These are phyloP conservation scores for Apium graveolens DNA, from an alignment of 129 eudicot genomes.

Conservation along the genomic window DNA sequence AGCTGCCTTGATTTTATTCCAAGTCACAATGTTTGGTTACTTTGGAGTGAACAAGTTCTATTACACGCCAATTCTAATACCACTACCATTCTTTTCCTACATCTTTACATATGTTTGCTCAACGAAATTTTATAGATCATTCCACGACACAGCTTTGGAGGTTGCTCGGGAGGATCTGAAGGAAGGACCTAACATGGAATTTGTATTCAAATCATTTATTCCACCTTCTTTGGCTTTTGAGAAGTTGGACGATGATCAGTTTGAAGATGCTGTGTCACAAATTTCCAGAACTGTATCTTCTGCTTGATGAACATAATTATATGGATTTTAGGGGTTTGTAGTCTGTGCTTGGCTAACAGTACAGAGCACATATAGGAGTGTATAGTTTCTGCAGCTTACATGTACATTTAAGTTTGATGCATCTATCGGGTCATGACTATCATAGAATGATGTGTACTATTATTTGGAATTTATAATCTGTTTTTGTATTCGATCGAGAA, in stretches of 20 bases:
- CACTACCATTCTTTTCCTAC: slow-evolving; percentile 55
- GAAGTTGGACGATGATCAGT: slow-evolving; percentile 31
- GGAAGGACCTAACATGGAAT: slow-evolving; percentile 72
- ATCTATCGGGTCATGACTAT: no score
- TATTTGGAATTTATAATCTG: no score
- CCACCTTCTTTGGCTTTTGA: slow-evolving; percentile 53
- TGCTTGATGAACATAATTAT: slow-evolving; percentile 19
- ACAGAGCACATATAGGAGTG: background rate
- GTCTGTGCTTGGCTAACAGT: background rate
- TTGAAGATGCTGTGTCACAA: slow-evolving; percentile 37
- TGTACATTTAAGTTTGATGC: background rate
- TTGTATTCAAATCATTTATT: slow-evolving; percentile 42
- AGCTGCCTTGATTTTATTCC: slow-evolving; percentile 59
- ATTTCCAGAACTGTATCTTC: slow-evolving; percentile 23
- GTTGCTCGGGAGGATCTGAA: slow-evolving; percentile 45
- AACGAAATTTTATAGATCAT: slow-evolving; percentile 54
- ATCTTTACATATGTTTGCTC: slow-evolving; percentile 49
- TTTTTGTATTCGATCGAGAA: no score
- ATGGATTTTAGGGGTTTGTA: background rate
- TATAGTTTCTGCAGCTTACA: slow-evolving; percentile 1
- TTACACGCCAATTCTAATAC: slow-evolving; percentile 43
- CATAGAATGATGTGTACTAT: no score
- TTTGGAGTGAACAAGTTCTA: slow-evolving; percentile 46
- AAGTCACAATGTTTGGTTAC: slow-evolving; percentile 76
- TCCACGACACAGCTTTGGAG: slow-evolving; percentile 57